These are phyloP conservation scores for Somion occarium DNA, from an alignment of 1,284 basidiomycete genomes.

Conservation along the genomic window DNA sequence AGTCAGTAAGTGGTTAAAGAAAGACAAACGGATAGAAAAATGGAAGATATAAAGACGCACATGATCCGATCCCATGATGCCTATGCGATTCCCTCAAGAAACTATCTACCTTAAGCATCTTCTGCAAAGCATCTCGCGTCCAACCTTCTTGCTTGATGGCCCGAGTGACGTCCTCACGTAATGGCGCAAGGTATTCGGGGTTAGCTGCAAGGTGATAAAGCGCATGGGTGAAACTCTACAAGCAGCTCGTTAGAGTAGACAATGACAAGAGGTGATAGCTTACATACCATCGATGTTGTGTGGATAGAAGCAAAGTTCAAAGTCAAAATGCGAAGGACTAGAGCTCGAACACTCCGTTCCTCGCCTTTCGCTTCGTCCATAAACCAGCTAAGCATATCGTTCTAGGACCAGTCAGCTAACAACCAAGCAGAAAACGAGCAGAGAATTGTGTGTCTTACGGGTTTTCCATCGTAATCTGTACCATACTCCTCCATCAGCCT, in stretches of 20 bases:
- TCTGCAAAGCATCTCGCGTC: slow-evolving; percentile 35
- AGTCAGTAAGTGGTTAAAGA: background rate
- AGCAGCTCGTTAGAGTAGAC: background rate
- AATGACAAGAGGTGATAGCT: slow-evolving; percentile 4
- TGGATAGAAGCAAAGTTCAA: slow-evolving; percentile 42
- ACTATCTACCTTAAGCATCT: slow-evolving; percentile 43
- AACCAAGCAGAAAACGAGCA: too few species aligned
- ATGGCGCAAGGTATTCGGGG: slow-evolving; percentile 31
- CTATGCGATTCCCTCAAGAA: slow-evolving; percentile 41
- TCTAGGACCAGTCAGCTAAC: slow-evolving; percentile 20
- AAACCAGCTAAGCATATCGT: slow-evolving; percentile 43
- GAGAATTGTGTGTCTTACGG: slow-evolving; percentile 14
- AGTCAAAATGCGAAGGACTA: slow-evolving; percentile 35
- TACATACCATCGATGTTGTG: slow-evolving; percentile 34
- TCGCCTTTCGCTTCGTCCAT: slow-evolving; percentile 32
- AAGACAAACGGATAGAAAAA: background rate
- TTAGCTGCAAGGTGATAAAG: slow-evolving; percentile 32
- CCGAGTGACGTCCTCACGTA: slow-evolving; percentile 40
- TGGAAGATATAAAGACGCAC: slow-evolving; percentile 18
- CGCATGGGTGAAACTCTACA: slow-evolving; percentile 31
- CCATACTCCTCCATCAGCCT: slow-evolving; percentile 15
- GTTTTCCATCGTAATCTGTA: slow-evolving; percentile 12
- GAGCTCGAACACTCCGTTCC: slow-evolving; percentile 27
- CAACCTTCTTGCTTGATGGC: slow-evolving; percentile 36
- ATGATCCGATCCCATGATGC: slow-evolving; percentile 21